A percentile compares a stretch with the other conserved stretches of the same genome.
Evolutionary conservation across 495 filamentous ascomycete genomes (phyloP).

Genomic region (Xylaria longipes): DNA sequence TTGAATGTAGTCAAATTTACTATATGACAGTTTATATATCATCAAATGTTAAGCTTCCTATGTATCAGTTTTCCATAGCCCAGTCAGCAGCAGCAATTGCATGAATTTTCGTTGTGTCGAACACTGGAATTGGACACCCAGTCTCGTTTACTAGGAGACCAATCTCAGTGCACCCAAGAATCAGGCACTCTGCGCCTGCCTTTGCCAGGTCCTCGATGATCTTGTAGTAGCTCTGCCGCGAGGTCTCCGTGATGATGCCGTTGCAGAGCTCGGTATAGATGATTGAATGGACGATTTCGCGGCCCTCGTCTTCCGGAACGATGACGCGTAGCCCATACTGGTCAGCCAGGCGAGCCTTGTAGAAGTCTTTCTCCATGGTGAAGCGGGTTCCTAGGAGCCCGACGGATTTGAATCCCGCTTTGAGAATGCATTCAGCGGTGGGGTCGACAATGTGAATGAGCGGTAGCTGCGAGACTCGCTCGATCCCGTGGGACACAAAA

Average conservation of each 20-base stretch:
- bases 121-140: constrained; percentile 19
- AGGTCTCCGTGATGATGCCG: constrained; percentile 14
- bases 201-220: constrained; percentile 17
- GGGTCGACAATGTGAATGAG: constrained; percentile 22
- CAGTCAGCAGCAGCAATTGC: constrained; percentile 20
- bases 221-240: constrained; percentile 21
- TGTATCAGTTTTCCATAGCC: constrained; percentile 7
- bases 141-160: constrained; percentile 8
- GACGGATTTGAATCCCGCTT: constrained; percentile 22
- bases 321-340: constrained; percentile 19
- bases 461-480: constrained; percentile 9
- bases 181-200: constrained; percentile 19
- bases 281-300: constrained; percentile 17
- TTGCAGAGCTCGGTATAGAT: constrained; percentile 22
- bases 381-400: constrained; percentile 21
- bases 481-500: constrained; percentile 14
- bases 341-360: constrained; percentile 12
- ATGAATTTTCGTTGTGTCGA: constrained; percentile 19
- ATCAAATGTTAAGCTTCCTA: neutral
- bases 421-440: constrained; percentile 15
- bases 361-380: constrained; percentile 26
- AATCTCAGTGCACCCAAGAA: constrained; percentile 23
- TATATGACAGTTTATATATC: constrained; percentile 7
- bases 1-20: neutral
- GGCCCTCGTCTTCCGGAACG: constrained; percentile 6